Evolutionary conservation across 2,329 filamentous ascomycete genomes (phyloP).

Genomic region (Penicillium brevicompactum): DNA sequence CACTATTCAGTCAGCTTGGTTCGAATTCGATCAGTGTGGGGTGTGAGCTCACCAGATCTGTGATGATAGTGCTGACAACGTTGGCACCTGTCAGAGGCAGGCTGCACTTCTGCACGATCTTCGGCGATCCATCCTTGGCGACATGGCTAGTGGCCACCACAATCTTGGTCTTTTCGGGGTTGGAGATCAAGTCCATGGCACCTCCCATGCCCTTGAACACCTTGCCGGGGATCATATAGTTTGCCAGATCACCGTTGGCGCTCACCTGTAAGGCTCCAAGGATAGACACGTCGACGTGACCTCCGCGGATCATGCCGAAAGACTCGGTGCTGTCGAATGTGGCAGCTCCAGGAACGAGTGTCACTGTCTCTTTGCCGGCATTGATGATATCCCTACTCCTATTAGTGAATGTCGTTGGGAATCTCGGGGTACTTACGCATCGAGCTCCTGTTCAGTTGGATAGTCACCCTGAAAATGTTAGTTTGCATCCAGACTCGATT

Average conservation of each 20-base stretch:
- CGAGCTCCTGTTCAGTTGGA: slow-evolving; percentile 70
- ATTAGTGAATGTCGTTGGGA: not conserved
- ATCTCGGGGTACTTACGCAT: slow-evolving; percentile 49
- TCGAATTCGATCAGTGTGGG: not conserved
- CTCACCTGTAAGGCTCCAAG: slow-evolving; percentile 80
- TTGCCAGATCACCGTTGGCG: slow-evolving; percentile 76
- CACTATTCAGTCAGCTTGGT: slow-evolving; percentile 52
- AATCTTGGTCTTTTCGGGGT: slow-evolving; percentile 71
- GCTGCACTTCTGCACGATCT: slow-evolving; percentile 66
- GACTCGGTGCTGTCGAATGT: slow-evolving; percentile 80
- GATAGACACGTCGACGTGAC: slow-evolving; percentile 81
- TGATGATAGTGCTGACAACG: slow-evolving; percentile 73
- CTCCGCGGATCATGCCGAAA: slow-evolving; percentile 84
- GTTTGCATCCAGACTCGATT: slow-evolving; percentile 16
- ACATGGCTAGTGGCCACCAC: slow-evolving; percentile 71
- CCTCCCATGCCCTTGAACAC: slow-evolving; percentile 85
- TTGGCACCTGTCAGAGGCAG: slow-evolving; percentile 67
- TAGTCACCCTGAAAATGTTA: slow-evolving; percentile 61
- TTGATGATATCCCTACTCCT: slow-evolving; percentile 70
- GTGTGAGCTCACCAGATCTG: slow-evolving; percentile 64
- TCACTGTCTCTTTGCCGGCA: slow-evolving; percentile 85
- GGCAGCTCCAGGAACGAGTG: slow-evolving; percentile 72
- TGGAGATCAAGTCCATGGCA: slow-evolving; percentile 73
- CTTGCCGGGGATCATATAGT: slow-evolving; percentile 90
- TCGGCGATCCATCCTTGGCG: slow-evolving; percentile 67